phyloP scores from a whole-genome alignment of 1,284 basidiomycete genomes.

The Leccinum cinnamomeum region DNA sequence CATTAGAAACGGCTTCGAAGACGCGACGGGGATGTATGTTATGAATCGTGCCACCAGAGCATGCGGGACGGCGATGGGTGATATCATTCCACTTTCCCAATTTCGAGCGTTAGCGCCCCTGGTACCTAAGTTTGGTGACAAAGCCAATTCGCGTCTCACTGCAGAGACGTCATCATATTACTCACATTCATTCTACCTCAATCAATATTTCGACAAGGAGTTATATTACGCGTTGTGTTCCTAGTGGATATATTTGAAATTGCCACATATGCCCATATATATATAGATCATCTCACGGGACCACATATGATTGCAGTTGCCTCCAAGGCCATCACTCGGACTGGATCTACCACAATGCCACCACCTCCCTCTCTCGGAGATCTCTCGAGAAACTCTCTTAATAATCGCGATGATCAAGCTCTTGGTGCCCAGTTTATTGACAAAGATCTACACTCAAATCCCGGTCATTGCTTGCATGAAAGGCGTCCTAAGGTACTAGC shows the following conservation, averaged over 20 bases:
- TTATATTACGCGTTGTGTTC: constrained; percentile 15
- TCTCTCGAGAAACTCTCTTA: neutral
- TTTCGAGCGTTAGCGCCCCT: constrained; percentile 23
- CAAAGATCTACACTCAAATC: neutral
- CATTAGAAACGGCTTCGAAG: no score
- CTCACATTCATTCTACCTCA: constrained; percentile 27
- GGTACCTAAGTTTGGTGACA: constrained; percentile 26
- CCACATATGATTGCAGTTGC: neutral
- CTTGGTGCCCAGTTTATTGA: neutral
- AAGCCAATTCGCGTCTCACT: constrained; percentile 27
- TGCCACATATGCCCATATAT: neutral
- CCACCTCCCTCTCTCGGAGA: neutral
- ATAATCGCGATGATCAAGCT: neutral
- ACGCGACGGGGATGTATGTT: constrained; percentile 22
- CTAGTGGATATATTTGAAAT: neutral
- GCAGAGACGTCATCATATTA: constrained; percentile 24
- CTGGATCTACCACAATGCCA: neutral
- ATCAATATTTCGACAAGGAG: constrained; percentile 36
- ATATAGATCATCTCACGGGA: neutral
- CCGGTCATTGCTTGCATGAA: neutral
- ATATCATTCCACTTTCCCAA: constrained; percentile 27
- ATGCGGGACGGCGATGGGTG: constrained; percentile 22
- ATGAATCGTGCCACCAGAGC: constrained; percentile 21
- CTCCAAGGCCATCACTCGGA: no score
- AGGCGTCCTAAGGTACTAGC: constrained; percentile 13